Evolutionary conservation across 345 rosid species (phyloP).

Genomic region (Luvunga scandens): DNA sequence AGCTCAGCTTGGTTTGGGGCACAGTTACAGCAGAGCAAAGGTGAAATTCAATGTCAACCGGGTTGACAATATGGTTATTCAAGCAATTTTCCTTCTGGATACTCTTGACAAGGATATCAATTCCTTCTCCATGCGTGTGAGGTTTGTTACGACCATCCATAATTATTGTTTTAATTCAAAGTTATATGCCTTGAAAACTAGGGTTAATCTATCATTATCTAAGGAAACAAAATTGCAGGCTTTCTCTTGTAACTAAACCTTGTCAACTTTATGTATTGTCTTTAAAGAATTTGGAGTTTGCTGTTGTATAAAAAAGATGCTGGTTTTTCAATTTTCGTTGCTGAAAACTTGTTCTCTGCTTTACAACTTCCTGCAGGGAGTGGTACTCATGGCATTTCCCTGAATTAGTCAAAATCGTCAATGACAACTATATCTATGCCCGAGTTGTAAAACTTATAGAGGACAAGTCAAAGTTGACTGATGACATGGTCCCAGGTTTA

Average conservation of each 20-base stretch:
- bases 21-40: slow-evolving; percentile 95
- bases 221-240: not conserved
- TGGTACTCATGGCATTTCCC: slow-evolving; percentile 99
- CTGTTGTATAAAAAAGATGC: not conserved
- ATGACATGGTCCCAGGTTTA: slow-evolving; percentile 53
- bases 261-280: not conserved
- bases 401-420: slow-evolving; percentile 85
- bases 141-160: slow-evolving; percentile 43
- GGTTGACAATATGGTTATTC: slow-evolving; percentile 94
- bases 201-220: not conserved
- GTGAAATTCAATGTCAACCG: slow-evolving; percentile 95
- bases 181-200: not conserved
- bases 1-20: slow-evolving; percentile 93
- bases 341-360: slow-evolving; percentile 6
- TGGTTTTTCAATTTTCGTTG: not conserved
- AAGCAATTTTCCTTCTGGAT: slow-evolving; percentile 86
- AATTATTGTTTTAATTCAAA: not conserved
- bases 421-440: slow-evolving; percentile 86
- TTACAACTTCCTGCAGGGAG: slow-evolving; percentile 55
- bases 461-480: slow-evolving; percentile 69
- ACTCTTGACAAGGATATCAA: slow-evolving; percentile 90
- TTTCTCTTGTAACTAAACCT: not conserved
- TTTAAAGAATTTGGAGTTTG: not conserved
- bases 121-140: slow-evolving; percentile 86
- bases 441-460: slow-evolving; percentile 64